These are phyloP conservation scores for Warburgia ugandensis DNA, from an alignment of 164 flowering plant species.

Conservation along the genomic window DNA sequence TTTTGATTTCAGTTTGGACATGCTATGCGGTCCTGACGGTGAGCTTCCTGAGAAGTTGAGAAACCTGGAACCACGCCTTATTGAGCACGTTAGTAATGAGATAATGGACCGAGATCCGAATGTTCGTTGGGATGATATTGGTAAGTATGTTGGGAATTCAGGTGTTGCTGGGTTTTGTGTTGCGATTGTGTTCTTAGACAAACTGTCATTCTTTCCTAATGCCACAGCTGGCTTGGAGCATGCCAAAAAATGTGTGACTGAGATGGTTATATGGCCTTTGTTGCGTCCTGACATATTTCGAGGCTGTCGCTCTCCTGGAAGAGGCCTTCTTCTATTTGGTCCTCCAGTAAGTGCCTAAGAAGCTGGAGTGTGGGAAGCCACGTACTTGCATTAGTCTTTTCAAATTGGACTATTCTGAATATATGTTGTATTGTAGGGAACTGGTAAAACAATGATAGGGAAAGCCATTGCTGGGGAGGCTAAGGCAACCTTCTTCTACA, in stretches of 20 bases:
- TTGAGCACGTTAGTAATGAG: constrained; percentile 97
- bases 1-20: constrained; percentile 54
- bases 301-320: constrained; percentile 99
- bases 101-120: constrained; percentile 96
- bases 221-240: constrained; percentile 90
- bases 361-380: constrained; percentile 1
- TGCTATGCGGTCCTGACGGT: constrained; percentile 94
- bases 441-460: constrained; percentile 99
- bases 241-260: constrained; percentile 98
- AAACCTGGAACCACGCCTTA: constrained; percentile 92
- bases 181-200: background rate
- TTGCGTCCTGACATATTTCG: constrained; percentile 95
- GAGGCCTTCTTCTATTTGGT: constrained; percentile 98
- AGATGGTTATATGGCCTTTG: constrained; percentile 99
- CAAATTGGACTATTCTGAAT: constrained; percentile 1
- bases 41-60: constrained; percentile 95
- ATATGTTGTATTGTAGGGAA: constrained; percentile 51
- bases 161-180: background rate
- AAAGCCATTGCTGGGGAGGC: constrained; percentile 99
- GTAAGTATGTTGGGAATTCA: constrained; percentile 28
- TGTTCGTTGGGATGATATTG: constrained; percentile 98
- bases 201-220: constrained; percentile 2
- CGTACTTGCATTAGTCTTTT: too few relatives aligned
- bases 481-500: constrained; percentile 97
- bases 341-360: constrained; percentile 69